These are phyloP conservation scores for Eimeria necatrix DNA, from an alignment of 169 alveolate species.

Conservation along the genomic window DNA sequence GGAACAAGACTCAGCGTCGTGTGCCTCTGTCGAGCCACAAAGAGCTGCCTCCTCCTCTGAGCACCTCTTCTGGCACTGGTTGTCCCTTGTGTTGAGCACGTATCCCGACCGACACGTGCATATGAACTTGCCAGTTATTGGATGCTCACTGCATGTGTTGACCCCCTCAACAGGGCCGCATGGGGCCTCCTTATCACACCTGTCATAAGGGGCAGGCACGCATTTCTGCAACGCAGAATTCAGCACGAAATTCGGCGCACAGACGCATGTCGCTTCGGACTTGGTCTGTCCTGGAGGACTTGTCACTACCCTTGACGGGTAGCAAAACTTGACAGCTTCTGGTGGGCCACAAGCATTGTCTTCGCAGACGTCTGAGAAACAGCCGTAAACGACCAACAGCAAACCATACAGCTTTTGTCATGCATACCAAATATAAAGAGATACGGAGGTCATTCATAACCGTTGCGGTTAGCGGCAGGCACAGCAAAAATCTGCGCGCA, in stretches of 20 bases:
- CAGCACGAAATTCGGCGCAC: conserved; percentile 12
- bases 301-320: conserved; percentile 58
- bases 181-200: conserved; percentile 41
- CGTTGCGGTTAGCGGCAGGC: too few relatives aligned
- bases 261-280: conserved; percentile 61
- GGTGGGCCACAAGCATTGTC: conserved; percentile 61
- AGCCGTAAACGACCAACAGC: not conserved
- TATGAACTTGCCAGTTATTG: conserved; percentile 67
- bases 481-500: too few relatives aligned
- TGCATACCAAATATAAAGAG: too few relatives aligned
- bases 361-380: conserved; percentile 49
- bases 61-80: conserved; percentile 60
- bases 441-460: too few relatives aligned
- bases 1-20: conserved; percentile 54
- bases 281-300: conserved; percentile 29
- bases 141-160: conserved; percentile 55
- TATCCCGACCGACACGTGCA: conserved; percentile 58
- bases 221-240: conserved; percentile 11
- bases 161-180: conserved; percentile 66
- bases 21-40: conserved; percentile 53
- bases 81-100: conserved; percentile 44
- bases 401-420: conserved; percentile 5
- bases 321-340: conserved; percentile 71
- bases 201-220: conserved; percentile 38
- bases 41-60: conserved; percentile 70